Evolutionary conservation across 805 yeast genomes (phyloP).

Genomic region (Schwanniomyces pseudopolymorphus): DNA sequence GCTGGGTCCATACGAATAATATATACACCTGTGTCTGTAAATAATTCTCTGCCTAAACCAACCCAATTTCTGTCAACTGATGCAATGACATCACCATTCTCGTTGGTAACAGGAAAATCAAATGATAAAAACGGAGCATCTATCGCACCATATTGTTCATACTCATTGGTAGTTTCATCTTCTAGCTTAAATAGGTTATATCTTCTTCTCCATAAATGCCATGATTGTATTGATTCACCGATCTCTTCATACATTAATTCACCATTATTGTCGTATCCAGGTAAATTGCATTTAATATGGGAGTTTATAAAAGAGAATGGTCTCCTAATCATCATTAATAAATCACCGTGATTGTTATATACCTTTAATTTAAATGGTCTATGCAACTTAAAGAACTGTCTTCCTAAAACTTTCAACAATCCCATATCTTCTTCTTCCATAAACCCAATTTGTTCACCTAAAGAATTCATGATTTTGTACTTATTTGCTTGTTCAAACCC

Average conservation of each 20-base stretch:
- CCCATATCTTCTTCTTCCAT: conserved; percentile 82
- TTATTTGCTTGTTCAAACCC: conserved; percentile 92
- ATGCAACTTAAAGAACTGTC: conserved; percentile 83
- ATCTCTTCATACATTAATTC: conserved; percentile 46
- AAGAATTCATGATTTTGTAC: conserved; percentile 69
- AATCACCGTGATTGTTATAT: conserved; percentile 61
- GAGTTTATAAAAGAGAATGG: conserved; percentile 90
- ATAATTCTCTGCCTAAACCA: conserved; percentile 87
- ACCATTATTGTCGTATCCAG: conserved; percentile 44
- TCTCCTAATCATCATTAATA: conserved; percentile 65
- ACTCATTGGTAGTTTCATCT: conserved; percentile 42
- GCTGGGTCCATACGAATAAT: conserved; percentile 78
- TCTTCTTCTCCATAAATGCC: conserved; percentile 93
- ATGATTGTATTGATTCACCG: conserved; percentile 88
- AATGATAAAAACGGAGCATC: conserved; percentile 87
- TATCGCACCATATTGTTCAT: conserved; percentile 79
- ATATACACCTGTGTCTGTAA: conserved; percentile 94
- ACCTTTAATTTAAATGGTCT: conserved; percentile 81
- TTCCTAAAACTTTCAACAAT: conserved; percentile 61
- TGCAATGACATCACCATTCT: conserved; percentile 58
- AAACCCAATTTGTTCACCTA: conserved; percentile 75
- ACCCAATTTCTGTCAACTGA: conserved; percentile 92
- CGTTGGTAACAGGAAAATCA: conserved; percentile 76
- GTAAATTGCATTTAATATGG: conserved; percentile 71
- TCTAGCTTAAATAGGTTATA: conserved; percentile 72